Evolutionary conservation across 345 rosid species (phyloP).

Genomic region (Hibiscus mutabilis): DNA sequence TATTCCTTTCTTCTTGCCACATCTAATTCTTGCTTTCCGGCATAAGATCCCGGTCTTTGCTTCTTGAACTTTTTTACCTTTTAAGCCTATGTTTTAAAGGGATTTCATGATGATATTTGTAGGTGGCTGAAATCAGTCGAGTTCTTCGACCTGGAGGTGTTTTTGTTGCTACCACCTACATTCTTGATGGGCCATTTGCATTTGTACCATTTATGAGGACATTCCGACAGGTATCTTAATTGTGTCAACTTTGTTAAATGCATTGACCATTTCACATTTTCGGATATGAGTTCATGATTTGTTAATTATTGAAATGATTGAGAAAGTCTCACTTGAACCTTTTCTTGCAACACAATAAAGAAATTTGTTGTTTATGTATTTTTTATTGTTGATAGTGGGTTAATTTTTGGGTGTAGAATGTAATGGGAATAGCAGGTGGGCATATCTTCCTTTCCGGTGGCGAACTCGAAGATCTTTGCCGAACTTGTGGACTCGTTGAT

Average conservation of each 20-base stretch:
- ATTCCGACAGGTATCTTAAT: slow-evolving; percentile 42
- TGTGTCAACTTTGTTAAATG: neutral
- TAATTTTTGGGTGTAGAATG: slow-evolving; percentile 24
- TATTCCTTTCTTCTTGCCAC: neutral
- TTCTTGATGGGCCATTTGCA: slow-evolving; percentile 55
- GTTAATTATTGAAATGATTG: neutral
- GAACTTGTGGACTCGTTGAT: slow-evolving; percentile 62
- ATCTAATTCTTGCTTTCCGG: neutral
- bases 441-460: slow-evolving; percentile 47
- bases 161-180: slow-evolving; percentile 41
- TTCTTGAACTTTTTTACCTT: neutral
- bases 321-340: neutral
- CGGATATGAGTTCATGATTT: too few relatives aligned
- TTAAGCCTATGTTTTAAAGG: neutral
- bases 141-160: slow-evolving; percentile 73
- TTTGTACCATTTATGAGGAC: slow-evolving; percentile 45
- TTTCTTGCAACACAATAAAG: neutral
- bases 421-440: slow-evolving; percentile 40
- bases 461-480: slow-evolving; percentile 83
- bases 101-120: slow-evolving; percentile 31
- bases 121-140: slow-evolving; percentile 90
- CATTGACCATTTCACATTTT: too few relatives aligned
- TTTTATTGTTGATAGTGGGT: neutral
- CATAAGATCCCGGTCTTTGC: too few relatives aligned
- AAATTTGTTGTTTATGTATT: too few relatives aligned